Evolutionary conservation across 176 grass and related monocot species (phyloP).

Genomic region (Hordeum marinum): DNA sequence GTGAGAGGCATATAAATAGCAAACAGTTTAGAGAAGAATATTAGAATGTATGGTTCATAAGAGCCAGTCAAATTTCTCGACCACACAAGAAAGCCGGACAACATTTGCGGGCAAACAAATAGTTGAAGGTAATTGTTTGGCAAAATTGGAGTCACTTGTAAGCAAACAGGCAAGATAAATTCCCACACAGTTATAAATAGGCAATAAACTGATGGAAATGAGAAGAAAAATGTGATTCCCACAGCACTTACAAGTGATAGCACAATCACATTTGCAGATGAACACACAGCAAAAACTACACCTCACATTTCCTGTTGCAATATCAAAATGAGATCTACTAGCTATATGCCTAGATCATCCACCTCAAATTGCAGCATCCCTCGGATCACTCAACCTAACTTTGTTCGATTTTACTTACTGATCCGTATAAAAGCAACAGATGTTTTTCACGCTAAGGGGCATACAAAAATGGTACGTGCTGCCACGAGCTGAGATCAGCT

Average conservation of each 20-base stretch:
- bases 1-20: background rate
- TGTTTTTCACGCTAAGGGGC: background rate
- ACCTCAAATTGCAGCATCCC: background rate
- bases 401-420: background rate
- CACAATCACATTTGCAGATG: background rate
- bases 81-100: background rate
- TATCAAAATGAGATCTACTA: background rate
- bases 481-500: background rate
- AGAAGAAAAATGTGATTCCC: background rate
- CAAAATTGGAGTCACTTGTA: background rate
- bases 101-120: background rate
- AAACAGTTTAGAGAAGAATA: background rate
- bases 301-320: background rate
- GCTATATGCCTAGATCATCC: background rate
- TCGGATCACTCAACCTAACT: background rate
- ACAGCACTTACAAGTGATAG: background rate
- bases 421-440: background rate
- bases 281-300: background rate
- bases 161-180: background rate
- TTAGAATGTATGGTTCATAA: background rate
- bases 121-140: background rate
- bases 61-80: background rate
- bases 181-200: background rate
- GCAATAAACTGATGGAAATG: background rate
- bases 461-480: background rate